Percentiles rank a stretch among this genome's conserved stretches.
Conservation (phyloP, 768 basidiomycete species). For the Auriculariales sp. region DNA sequence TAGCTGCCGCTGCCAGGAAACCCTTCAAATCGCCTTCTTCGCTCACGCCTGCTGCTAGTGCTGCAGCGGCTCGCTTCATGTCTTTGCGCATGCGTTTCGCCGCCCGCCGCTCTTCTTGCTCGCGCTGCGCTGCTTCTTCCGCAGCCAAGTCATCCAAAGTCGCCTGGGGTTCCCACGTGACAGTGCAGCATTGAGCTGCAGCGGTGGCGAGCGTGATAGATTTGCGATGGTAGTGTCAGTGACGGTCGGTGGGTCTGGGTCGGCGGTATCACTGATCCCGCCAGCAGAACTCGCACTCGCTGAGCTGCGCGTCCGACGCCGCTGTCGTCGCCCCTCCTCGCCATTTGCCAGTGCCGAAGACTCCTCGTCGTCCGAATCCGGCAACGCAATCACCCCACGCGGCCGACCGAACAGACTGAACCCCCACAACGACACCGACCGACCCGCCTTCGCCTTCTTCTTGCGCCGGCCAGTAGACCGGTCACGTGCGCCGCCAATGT, state of each 20-base stretch:
- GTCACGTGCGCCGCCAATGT: constrained; percentile 32
- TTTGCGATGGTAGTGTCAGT: constrained; percentile 41
- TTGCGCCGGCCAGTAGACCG: constrained; percentile 20
- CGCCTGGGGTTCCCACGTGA: constrained; percentile 8
- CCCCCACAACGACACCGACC: constrained; percentile 43
- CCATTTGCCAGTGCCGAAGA: constrained; percentile 10
- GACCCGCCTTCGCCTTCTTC: constrained; percentile 10
- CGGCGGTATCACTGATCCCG: constrained; percentile 33
- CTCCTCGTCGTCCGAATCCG: constrained; percentile 36
- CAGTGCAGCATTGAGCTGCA: too few relatives aligned
- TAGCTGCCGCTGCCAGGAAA: constrained; percentile 32
- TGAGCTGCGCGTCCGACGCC: too few relatives aligned
- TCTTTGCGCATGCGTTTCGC: constrained; percentile 30
- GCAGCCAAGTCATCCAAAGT: constrained; percentile 18
- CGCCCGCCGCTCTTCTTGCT: constrained; percentile 31
- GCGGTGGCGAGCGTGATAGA: constrained; percentile 32
- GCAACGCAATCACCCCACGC: constrained; percentile 34
- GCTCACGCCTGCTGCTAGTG: constrained; percentile 16
- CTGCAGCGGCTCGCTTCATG: constrained; percentile 24
- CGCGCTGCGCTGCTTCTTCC: constrained; percentile 21
- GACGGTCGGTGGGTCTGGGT: constrained; percentile 57
- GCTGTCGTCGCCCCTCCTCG: too few relatives aligned
- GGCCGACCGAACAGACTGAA: constrained; percentile 52
- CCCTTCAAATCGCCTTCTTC: constrained; percentile 45
- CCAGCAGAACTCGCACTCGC: too few relatives aligned